Percentiles rank a stretch among this genome's conserved stretches.
Conservation (phyloP, 768 basidiomycete genomes). For the Boletus vinaceobasis region DNA sequence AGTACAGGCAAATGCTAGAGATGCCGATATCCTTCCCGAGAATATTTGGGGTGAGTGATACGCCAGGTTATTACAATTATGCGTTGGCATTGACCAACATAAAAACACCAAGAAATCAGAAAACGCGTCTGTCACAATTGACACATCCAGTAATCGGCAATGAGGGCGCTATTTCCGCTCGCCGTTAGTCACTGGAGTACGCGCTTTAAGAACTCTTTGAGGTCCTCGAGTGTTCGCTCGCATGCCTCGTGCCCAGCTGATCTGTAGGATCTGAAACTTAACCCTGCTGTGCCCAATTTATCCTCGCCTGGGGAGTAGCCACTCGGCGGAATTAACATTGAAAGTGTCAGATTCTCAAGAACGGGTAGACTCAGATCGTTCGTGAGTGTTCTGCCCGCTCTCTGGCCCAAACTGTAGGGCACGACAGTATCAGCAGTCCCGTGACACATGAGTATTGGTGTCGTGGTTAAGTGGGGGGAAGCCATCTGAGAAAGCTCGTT, state of each 20-base stretch:
- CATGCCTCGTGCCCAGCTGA: conserved; percentile 66
- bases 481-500: conserved; percentile 47
- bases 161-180: not conserved
- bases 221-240: conserved; percentile 62
- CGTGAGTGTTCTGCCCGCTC: conserved; percentile 57
- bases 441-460: conserved; percentile 87
- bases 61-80: not conserved
- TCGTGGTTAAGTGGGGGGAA: conserved; percentile 52
- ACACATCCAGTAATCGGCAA: not conserved
- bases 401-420: conserved; percentile 47
- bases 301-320: conserved; percentile 17
- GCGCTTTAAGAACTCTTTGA: conserved; percentile 67
- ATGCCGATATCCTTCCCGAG: not conserved
- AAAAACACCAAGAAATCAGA: not conserved
- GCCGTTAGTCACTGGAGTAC: conserved; percentile 34
- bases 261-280: conserved; percentile 65
- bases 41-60: not conserved
- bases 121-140: not conserved
- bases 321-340: conserved; percentile 25
- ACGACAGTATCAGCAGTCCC: conserved; percentile 77
- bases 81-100: not conserved
- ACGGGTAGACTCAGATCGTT: conserved; percentile 47
- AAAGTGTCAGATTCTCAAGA: conserved; percentile 35
- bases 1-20: not conserved
- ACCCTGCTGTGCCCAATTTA: conserved; percentile 38